phyloP scores from a whole-genome alignment of 495 filamentous ascomycete species.

The Talaromyces liani region DNA sequence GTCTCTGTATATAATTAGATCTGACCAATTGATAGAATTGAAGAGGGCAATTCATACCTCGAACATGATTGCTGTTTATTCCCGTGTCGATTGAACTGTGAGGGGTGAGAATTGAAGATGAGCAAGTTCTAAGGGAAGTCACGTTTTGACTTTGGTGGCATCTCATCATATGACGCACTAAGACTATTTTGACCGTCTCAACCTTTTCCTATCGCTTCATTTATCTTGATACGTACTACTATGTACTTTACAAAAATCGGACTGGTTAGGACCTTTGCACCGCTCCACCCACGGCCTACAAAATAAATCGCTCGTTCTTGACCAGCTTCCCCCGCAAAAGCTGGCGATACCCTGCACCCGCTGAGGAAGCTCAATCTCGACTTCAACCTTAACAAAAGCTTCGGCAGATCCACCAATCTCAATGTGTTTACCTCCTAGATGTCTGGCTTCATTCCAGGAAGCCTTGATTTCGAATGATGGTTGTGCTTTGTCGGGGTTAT shows the following conservation, averaged over 20 bases:
- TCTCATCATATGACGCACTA: background rate
- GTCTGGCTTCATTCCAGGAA: constrained; percentile 13
- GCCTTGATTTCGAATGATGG: constrained; percentile 15
- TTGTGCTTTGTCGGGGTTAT: constrained; percentile 21
- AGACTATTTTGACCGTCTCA: background rate
- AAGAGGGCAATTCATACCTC: background rate
- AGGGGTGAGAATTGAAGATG: background rate
- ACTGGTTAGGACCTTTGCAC: constrained; percentile 11
- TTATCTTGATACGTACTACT: background rate
- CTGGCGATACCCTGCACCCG: constrained; percentile 11
- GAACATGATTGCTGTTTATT: background rate
- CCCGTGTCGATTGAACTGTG: background rate
- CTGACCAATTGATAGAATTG: background rate
- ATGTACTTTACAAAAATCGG: constrained; percentile 12
- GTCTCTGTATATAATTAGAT: constrained; percentile 22
- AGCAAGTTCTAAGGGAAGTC: background rate
- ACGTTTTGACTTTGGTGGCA: background rate
- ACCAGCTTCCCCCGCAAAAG: background rate
- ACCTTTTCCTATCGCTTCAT: background rate
- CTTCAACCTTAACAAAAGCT: constrained; percentile 18
- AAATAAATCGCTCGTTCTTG: constrained; percentile 13
- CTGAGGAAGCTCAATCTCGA: constrained; percentile 13
- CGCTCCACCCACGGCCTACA: constrained; percentile 12
- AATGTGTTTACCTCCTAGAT: constrained; percentile 12
- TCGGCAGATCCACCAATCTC: constrained; percentile 18